Conservation (phyloP, 495 filamentous ascomycete genomes). For the Thermothielavioides terrestris region DNA sequence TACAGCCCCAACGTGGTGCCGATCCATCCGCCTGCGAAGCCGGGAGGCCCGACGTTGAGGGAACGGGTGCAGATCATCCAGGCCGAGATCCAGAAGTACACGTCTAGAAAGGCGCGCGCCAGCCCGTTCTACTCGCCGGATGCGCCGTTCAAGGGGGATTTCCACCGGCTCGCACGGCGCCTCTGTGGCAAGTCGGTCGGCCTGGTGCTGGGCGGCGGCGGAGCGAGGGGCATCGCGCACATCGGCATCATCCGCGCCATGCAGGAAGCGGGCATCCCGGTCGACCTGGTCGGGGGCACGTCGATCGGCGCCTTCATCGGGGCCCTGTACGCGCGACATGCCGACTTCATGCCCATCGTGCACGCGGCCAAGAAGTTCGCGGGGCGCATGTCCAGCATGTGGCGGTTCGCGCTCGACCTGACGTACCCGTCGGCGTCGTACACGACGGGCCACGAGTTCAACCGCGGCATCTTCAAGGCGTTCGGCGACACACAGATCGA, state of each 20-base stretch:
- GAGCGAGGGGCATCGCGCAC: conserved; percentile 83
- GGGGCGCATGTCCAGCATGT: conserved; percentile 93
- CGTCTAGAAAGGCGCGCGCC: conserved; percentile 74
- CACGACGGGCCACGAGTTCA: conserved; percentile 97
- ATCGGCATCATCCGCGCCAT: conserved; percentile 90
- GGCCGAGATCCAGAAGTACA: conserved; percentile 96
- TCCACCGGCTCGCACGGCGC: conserved; percentile 83
- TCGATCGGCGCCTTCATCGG: conserved; percentile 98
- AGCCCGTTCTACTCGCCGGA: conserved; percentile 85
- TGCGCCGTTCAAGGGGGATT: conserved; percentile 90
- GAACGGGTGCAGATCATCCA: conserved; percentile 90
- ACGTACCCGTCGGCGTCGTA: conserved; percentile 94
- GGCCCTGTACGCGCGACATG: conserved; percentile 89
- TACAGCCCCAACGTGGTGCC: conserved; percentile 72
- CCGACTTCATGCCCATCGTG: conserved; percentile 94
- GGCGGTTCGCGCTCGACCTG: conserved; percentile 90
- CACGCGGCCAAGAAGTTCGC: conserved; percentile 94
- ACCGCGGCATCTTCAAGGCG: conserved; percentile 97
- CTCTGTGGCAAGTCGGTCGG: conserved; percentile 93
- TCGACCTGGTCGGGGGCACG: conserved; percentile 92
- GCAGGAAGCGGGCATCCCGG: conserved; percentile 92
- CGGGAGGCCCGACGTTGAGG: conserved; percentile 78
- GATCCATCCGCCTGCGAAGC: conserved; percentile 64
- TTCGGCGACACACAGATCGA: conserved; percentile 95
- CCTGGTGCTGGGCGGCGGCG: conserved; percentile 86